These are phyloP conservation scores for Verruconis gallopava DNA, from an alignment of 2,329 filamentous ascomycete genomes.

Conservation along the genomic window DNA sequence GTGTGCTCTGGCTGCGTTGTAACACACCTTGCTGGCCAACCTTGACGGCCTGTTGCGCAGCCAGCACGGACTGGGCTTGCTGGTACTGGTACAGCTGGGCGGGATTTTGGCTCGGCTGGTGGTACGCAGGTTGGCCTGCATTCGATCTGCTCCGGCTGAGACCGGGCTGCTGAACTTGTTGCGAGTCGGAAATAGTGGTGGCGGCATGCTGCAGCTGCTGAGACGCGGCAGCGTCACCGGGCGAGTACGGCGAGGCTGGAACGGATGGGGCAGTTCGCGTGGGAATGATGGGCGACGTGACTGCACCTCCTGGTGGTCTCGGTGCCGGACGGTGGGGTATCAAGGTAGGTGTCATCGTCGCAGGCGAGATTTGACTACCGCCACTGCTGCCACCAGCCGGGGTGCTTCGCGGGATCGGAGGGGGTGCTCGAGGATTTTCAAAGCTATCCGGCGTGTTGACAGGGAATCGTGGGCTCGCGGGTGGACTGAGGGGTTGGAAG, in stretches of 20 bases:
- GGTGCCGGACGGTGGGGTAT: constrained; percentile 78
- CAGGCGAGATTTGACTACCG: constrained; percentile 26
- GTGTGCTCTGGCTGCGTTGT: constrained; percentile 61
- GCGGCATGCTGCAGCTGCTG: constrained; percentile 31
- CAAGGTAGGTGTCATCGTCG: constrained; percentile 35
- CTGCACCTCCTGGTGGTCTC: constrained; percentile 54
- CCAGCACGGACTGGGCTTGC: constrained; percentile 71
- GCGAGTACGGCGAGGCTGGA: constrained; percentile 28
- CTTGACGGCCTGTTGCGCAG: constrained; percentile 63
- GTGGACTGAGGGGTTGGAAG: constrained; percentile 53
- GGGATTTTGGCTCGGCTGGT: constrained; percentile 9
- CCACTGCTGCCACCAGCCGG: constrained; percentile 11
- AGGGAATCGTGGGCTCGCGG: constrained; percentile 75
- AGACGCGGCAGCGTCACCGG: constrained; percentile 20
- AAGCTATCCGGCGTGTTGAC: constrained; percentile 71
- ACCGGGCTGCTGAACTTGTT: background rate
- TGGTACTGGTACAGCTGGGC: constrained; percentile 50
- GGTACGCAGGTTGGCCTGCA: constrained; percentile 16
- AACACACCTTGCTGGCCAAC: constrained; percentile 43
- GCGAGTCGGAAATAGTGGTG: constrained; percentile 24
- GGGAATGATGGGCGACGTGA: constrained; percentile 35
- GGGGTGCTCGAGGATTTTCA: constrained; percentile 88
- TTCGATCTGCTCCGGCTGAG: constrained; percentile 21
- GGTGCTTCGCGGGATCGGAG: constrained; percentile 58
- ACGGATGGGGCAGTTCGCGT: constrained; percentile 44